Percentiles rank a stretch among this genome's conserved stretches.
phyloP scores from a whole-genome alignment of 148 eudicot genomes.

The Rhododendron williamsianum region DNA sequence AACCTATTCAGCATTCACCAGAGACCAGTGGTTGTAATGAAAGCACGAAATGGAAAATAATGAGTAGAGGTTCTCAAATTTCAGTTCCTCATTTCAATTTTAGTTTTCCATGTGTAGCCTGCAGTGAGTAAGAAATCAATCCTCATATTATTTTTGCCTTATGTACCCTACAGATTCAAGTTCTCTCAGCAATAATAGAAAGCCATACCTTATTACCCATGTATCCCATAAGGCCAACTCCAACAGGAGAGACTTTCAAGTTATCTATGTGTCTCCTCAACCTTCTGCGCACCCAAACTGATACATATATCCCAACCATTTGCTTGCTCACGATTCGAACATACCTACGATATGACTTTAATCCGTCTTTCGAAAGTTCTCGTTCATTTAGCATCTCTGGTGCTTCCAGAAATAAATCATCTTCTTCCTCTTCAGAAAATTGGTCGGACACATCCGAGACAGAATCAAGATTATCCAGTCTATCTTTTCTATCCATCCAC shows the following conservation, averaged over 20 bases:
- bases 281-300: slow-evolving; percentile 80
- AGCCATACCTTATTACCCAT: slow-evolving; percentile 89
- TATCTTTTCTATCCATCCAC: slow-evolving; percentile 37
- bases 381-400: slow-evolving; percentile 15
- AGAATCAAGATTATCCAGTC: slow-evolving; percentile 31
- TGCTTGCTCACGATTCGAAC: slow-evolving; percentile 92
- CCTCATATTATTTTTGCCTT: background rate
- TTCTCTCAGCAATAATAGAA: background rate
- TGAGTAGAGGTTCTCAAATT: background rate
- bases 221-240: slow-evolving; percentile 95
- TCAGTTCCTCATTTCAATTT: background rate
- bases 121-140: background rate
- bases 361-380: slow-evolving; percentile 12
- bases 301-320: slow-evolving; percentile 90
- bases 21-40: background rate
- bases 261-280: slow-evolving; percentile 69
- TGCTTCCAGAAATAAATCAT: slow-evolving; percentile 36
- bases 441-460: slow-evolving; percentile 42
- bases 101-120: background rate
- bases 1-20: background rate
- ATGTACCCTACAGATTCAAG: background rate
- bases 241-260: slow-evolving; percentile 83
- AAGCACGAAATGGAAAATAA: background rate
- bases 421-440: slow-evolving; percentile 48
- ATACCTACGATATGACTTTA: slow-evolving; percentile 36